Evolutionary conservation across 306 rosid genomes (phyloP).

Genomic region (Glycine tomentella): DNA sequence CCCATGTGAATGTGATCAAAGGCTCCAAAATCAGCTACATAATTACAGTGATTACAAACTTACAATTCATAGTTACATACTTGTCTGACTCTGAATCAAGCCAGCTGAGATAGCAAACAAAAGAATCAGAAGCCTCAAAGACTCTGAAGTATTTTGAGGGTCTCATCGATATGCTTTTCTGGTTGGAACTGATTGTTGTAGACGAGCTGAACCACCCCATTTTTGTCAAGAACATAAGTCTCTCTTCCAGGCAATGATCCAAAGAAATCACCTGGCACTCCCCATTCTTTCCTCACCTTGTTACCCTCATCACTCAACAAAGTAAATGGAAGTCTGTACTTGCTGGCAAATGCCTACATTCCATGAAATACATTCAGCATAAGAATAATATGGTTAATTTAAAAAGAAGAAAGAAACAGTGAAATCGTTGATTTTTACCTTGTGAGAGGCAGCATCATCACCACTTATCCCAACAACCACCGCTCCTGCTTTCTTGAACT

Average conservation of each 20-base stretch:
- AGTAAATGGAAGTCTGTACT: constrained; percentile 88
- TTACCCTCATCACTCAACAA: constrained; percentile 88
- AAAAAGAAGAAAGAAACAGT: not conserved
- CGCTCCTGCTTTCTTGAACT: constrained; percentile 98
- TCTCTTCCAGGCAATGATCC: constrained; percentile 98
- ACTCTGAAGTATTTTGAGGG: constrained; percentile 84
- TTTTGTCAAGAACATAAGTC: constrained; percentile 95
- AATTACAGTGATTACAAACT: constrained; percentile 38
- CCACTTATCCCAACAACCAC: constrained; percentile 93
- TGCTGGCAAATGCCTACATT: constrained; percentile 85
- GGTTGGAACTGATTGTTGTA: constrained; percentile 99
- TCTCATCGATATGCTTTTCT: constrained; percentile 94
- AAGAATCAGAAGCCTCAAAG: constrained; percentile 43
- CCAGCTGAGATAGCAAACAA: constrained; percentile 17
- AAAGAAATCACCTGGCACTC: constrained; percentile 87
- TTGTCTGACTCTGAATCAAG: constrained; percentile 36
- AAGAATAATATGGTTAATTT: constrained; percentile 25
- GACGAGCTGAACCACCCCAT: constrained; percentile 88
- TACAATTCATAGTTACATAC: constrained; percentile 39
- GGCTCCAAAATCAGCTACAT: constrained; percentile 48
- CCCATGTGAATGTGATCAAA: constrained; percentile 35
- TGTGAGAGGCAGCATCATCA: constrained; percentile 86
- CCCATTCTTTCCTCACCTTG: constrained; percentile 97
- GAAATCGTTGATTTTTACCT: constrained; percentile 64
- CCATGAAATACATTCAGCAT: constrained; percentile 38